Percentiles rank a stretch among this genome's conserved stretches.
Evolutionary conservation across 768 basidiomycete genomes (phyloP).

Genomic region (Naganishia vishniacii): DNA sequence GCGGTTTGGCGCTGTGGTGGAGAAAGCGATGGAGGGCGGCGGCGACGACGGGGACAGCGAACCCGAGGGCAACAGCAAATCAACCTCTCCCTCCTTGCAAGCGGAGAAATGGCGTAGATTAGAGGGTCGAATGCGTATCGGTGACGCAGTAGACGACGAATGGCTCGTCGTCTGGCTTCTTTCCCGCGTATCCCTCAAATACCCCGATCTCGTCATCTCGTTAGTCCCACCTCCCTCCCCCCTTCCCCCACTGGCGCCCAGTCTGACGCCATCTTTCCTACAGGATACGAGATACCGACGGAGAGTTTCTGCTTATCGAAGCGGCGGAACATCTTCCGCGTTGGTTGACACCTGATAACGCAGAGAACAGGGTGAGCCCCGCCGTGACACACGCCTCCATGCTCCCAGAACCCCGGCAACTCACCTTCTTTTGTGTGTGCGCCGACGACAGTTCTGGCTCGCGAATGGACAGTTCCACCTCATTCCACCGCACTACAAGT

Average conservation of each 20-base stretch:
- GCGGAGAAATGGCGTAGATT: slow-evolving; percentile 52
- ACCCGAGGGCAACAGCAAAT: background rate
- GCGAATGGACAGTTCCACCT: slow-evolving; percentile 75
- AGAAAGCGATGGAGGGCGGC: slow-evolving; percentile 2
- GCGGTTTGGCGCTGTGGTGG: slow-evolving; percentile 7
- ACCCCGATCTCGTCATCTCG: slow-evolving; percentile 71
- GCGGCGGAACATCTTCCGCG: slow-evolving; percentile 80
- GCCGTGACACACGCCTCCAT: background rate
- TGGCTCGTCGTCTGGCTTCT: slow-evolving; percentile 92
- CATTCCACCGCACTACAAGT: slow-evolving; percentile 70
- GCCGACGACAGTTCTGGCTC: slow-evolving; percentile 63
- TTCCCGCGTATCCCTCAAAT: slow-evolving; percentile 65
- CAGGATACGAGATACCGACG: slow-evolving; percentile 81
- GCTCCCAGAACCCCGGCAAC: no score
- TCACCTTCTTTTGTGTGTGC: no score
- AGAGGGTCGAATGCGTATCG: slow-evolving; percentile 81
- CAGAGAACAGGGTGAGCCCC: slow-evolving; percentile 79
- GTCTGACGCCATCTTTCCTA: slow-evolving; percentile 11
- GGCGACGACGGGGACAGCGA: slow-evolving; percentile 1
- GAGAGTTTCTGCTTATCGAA: slow-evolving; percentile 93
- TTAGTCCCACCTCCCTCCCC: slow-evolving; percentile 46
- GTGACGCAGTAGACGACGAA: slow-evolving; percentile 96
- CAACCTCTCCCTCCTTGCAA: background rate
- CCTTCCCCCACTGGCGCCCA: background rate
- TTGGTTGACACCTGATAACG: slow-evolving; percentile 88